Base-by-base conservation (phyloP, 495 filamentous ascomycete species). In the Sporormia fimetaria region DNA sequence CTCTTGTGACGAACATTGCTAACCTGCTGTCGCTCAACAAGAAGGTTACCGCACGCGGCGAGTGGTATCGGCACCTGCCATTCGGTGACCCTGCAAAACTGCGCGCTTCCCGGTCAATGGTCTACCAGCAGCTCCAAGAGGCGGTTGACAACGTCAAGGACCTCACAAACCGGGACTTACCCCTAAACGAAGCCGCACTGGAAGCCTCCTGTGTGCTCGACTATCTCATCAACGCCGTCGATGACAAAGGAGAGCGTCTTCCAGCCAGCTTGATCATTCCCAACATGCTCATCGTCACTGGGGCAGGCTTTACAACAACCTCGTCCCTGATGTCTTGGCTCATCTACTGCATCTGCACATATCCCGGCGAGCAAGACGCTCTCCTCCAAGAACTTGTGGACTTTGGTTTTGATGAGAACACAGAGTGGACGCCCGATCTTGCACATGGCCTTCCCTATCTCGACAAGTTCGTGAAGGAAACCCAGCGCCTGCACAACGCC, bases 401-500 rank as follows among this genome's bases (percentile, higher is more conserved):
- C 55, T 41, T 70, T 42, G 69, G 56, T 16, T 51, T 63, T 17
- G 50, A 50, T 16, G 55, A 55, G 11, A 40, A 68, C 8, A 69
- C 59, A 0, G 37, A 62, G 10, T 55, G 57, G 44, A 62, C 64
- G 0, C 50, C 64, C 2, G 69, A 73, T 10, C 17, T 63, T 0
- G 58, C 63, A 0, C 59, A 66, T 14, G 39, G 40, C 9, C 54
- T 75, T 10, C 38, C 44, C 1, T 73, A 67, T 44, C 60, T 71
- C n/a, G 71, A 73, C 41, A 67, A 66, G 15, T 73, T 64, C 49
- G 59, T 77, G 61, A 74, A 77, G 54, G 73, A 76, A 51, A 67
- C 62, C 0, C 73, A 71, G 42, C 63, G 73, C 2, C 58, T 63
- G 3, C 71, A 76, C 57, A 73, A 70, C 37, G 64, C 73, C 1